Evolutionary conservation across 805 yeast species (phyloP).

Genomic region (Cyberlindnera nakhonratchasimensis): DNA sequence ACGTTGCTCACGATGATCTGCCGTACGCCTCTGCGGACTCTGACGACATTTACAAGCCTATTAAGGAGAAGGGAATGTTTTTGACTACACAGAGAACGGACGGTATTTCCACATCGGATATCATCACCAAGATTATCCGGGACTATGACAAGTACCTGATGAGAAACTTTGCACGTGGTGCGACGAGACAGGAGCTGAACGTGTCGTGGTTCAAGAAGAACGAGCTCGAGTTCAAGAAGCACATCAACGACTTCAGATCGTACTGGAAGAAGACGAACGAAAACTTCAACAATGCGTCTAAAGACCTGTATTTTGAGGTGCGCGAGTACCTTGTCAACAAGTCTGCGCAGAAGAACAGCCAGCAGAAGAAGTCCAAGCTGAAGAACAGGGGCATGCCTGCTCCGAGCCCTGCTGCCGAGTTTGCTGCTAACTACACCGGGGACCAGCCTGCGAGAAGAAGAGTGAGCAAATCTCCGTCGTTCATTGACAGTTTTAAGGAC

Average conservation of each 20-base stretch:
- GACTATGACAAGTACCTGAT: slow-evolving; percentile 95
- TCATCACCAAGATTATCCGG: slow-evolving; percentile 89
- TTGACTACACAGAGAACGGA: slow-evolving; percentile 94
- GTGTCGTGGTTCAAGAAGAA: slow-evolving; percentile 97
- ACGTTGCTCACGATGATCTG: slow-evolving; percentile 95
- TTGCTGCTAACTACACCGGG: slow-evolving; percentile 62
- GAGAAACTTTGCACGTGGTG: slow-evolving; percentile 98
- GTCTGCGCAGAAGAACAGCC: slow-evolving; percentile 25
- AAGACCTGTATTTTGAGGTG: slow-evolving; percentile 81
- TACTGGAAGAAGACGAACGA: slow-evolving; percentile 77
- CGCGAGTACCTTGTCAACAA: slow-evolving; percentile 63
- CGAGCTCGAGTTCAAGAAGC: slow-evolving; percentile 90
- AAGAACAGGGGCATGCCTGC: slow-evolving; percentile 11
- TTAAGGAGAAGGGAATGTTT: slow-evolving; percentile 87
- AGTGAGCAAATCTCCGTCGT: slow-evolving; percentile 23
- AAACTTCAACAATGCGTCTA: slow-evolving; percentile 66
- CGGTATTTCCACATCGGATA: slow-evolving; percentile 93
- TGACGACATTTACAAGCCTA: slow-evolving; percentile 91
- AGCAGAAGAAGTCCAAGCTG: too few species aligned
- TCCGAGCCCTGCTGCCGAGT: slow-evolving; percentile 19
- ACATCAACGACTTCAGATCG: slow-evolving; percentile 80
- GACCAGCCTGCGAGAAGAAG: slow-evolving; percentile 33
- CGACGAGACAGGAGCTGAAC: slow-evolving; percentile 91
- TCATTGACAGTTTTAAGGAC: slow-evolving; percentile 31
- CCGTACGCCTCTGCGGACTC: slow-evolving; percentile 89